Conservation (phyloP, 1,284 basidiomycete genomes). For the Lentinula novae-zelandiae region DNA sequence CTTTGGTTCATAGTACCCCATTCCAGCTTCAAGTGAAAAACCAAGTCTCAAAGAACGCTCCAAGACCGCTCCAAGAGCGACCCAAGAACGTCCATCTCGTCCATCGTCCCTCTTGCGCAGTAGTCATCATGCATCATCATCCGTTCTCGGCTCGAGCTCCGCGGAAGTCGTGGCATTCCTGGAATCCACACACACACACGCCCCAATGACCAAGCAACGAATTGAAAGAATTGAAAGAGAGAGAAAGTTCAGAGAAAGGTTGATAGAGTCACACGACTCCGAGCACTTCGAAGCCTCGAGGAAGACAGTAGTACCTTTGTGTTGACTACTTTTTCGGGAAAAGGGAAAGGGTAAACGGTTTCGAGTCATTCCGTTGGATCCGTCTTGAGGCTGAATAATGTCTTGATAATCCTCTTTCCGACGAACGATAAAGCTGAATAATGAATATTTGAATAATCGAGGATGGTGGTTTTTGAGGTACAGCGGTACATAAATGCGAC, state of each 20-base stretch:
- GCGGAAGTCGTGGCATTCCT: slow-evolving; percentile 84
- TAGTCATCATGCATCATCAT: slow-evolving; percentile 62
- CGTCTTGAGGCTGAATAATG: slow-evolving; percentile 58
- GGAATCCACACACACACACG: too few species aligned
- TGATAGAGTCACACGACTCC: too few species aligned
- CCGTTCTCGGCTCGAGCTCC: slow-evolving; percentile 94
- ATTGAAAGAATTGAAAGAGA: too few species aligned
- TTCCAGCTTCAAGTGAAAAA: too few species aligned
- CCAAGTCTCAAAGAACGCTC: too few species aligned
- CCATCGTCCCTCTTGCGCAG: slow-evolving; percentile 89
- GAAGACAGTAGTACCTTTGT: slow-evolving; percentile 14
- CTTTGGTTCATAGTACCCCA: not conserved
- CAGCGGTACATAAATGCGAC: too few species aligned
- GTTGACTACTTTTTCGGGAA: slow-evolving; percentile 64
- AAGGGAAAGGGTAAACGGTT: slow-evolving; percentile 47
- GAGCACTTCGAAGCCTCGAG: slow-evolving; percentile 66
- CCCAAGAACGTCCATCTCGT: slow-evolving; percentile 32
- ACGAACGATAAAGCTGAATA: slow-evolving; percentile 71
- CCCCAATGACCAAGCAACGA: too few species aligned
- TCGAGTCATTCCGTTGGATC: slow-evolving; percentile 65
- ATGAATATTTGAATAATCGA: slow-evolving; percentile 29
- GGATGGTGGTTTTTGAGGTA: too few species aligned
- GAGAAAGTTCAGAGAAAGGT: too few species aligned
- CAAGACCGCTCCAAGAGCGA: too few species aligned
- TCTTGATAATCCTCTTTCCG: too few species aligned